Percentiles rank a stretch among this genome's conserved stretches.
phyloP scores from a whole-genome alignment of 2,329 filamentous ascomycete species.

The Clonostachys rhizophaga region DNA sequence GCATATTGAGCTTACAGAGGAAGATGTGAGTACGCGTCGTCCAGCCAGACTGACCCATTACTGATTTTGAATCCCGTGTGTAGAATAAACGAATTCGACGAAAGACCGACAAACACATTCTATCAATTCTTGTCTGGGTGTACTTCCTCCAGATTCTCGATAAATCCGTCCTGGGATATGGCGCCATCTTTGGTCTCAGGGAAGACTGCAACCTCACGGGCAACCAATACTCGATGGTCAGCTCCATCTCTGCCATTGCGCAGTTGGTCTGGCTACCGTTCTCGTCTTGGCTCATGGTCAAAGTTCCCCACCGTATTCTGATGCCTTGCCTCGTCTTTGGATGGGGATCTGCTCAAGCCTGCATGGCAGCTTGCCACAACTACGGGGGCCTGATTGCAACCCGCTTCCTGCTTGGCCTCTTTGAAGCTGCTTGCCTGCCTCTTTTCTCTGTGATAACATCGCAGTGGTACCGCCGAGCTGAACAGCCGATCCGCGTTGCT shows the following conservation, averaged over 20 bases:
- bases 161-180: neutral
- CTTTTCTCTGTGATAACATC: constrained; percentile 14
- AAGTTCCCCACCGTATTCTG: neutral
- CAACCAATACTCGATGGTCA: neutral
- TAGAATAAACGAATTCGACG: neutral
- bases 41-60: neutral
- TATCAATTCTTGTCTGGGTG: neutral
- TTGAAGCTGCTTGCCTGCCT: constrained; percentile 5
- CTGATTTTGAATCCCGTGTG: neutral
- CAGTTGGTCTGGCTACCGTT: neutral
- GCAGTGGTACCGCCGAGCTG: constrained; percentile 23
- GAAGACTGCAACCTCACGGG: constrained; percentile 1
- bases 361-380: constrained; percentile 4
- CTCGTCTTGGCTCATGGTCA: neutral
- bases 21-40: neutral
- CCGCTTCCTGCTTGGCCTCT: constrained; percentile 3
- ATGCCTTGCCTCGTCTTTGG: neutral
- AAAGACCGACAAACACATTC: neutral
- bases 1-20: neutral
- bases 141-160: constrained; percentile 1
- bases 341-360: constrained; percentile 1
- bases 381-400: constrained; percentile 15
- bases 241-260: neutral
- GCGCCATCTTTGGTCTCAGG: neutral
- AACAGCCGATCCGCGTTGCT: neutral